Evolutionary conservation across 2,329 filamentous ascomycete species (phyloP).

Genomic region (Botrytis galanthina): DNA sequence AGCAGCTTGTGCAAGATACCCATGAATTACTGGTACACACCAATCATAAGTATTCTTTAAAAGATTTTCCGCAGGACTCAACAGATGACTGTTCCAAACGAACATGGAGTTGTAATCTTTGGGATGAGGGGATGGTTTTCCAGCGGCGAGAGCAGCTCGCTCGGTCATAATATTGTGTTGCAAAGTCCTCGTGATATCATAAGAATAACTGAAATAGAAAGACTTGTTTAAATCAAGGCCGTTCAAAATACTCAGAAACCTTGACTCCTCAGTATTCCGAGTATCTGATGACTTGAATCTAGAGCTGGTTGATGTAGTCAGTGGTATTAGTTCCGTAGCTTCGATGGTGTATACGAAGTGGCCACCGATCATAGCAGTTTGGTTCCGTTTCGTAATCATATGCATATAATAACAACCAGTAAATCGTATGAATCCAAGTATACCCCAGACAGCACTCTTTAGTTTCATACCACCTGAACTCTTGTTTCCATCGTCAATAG

Average conservation of each 20-base stretch:
- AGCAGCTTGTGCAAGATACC: conserved; percentile 89
- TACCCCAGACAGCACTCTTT: conserved; percentile 86
- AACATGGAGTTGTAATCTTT: conserved; percentile 91
- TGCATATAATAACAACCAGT: conserved; percentile 98
- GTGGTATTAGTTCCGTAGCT: conserved; percentile 83
- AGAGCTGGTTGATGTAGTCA: conserved; percentile 67
- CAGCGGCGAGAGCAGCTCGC: conserved; percentile 66
- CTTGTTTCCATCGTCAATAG: conserved; percentile 93
- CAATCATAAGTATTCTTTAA: conserved; percentile 87
- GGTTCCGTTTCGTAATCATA: conserved; percentile 90
- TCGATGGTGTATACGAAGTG: conserved; percentile 97
- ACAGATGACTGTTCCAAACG: conserved; percentile 91
- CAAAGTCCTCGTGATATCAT: conserved; percentile 88
- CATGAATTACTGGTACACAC: conserved; percentile 94
- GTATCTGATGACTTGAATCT: conserved; percentile 72
- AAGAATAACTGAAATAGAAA: conserved; percentile 98
- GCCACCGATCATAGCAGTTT: conserved; percentile 92
- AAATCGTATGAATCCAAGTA: conserved; percentile 93
- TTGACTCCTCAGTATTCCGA: conserved; percentile 79
- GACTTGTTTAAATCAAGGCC: conserved; percentile 87
- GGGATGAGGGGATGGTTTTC: conserved; percentile 55
- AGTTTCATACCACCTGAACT: conserved; percentile 85
- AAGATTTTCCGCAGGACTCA: conserved; percentile 67
- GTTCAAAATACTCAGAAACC: conserved; percentile 84
- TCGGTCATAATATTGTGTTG: conserved; percentile 90